Percentiles rank a stretch among this genome's conserved stretches.
These are phyloP conservation scores for Psophocarpus tetragonolobus DNA, from an alignment of 306 rosid species.

Conservation along the genomic window DNA sequence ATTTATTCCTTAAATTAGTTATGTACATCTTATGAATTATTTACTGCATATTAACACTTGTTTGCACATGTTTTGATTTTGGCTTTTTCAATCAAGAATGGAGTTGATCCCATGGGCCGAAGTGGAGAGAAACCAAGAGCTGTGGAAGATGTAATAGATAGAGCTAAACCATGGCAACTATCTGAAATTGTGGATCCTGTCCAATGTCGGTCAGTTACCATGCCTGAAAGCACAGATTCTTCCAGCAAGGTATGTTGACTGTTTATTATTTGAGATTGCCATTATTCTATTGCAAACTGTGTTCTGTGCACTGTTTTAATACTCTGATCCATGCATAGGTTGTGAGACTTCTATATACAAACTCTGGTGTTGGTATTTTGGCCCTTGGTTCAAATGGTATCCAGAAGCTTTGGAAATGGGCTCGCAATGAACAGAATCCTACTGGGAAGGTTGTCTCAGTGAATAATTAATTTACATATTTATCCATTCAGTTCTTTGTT, in stretches of 20 bases:
- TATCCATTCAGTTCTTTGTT: neutral
- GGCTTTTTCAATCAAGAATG: slow-evolving; percentile 56
- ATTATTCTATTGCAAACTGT: slow-evolving; percentile 3
- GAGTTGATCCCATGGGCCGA: slow-evolving; percentile 63
- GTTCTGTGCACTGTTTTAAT: slow-evolving; percentile 10
- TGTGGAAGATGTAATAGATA: slow-evolving; percentile 62
- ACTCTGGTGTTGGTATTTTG: slow-evolving; percentile 74
- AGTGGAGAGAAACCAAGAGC: slow-evolving; percentile 63
- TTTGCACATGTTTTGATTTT: slow-evolving; percentile 43
- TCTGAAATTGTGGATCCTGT: slow-evolving; percentile 73
- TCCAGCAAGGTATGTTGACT: slow-evolving; percentile 66
- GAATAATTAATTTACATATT: slow-evolving; percentile 13
- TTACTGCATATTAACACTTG: slow-evolving; percentile 23
- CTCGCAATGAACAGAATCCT: slow-evolving; percentile 68
- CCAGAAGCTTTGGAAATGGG: slow-evolving; percentile 90
- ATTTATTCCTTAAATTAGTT: slow-evolving; percentile 2
- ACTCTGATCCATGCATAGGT: slow-evolving; percentile 50
- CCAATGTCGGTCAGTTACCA: slow-evolving; percentile 67
- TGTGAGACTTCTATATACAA: slow-evolving; percentile 72
- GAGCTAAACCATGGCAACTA: slow-evolving; percentile 77
- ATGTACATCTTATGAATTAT: neutral
- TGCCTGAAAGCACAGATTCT: slow-evolving; percentile 83
- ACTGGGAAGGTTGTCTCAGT: slow-evolving; percentile 62
- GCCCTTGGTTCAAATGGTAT: slow-evolving; percentile 90
- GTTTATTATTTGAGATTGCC: slow-evolving; percentile 11